These are phyloP conservation scores for Colletotrichum sansevieriae DNA, from an alignment of 2,329 filamentous ascomycete genomes.

Conservation along the genomic window DNA sequence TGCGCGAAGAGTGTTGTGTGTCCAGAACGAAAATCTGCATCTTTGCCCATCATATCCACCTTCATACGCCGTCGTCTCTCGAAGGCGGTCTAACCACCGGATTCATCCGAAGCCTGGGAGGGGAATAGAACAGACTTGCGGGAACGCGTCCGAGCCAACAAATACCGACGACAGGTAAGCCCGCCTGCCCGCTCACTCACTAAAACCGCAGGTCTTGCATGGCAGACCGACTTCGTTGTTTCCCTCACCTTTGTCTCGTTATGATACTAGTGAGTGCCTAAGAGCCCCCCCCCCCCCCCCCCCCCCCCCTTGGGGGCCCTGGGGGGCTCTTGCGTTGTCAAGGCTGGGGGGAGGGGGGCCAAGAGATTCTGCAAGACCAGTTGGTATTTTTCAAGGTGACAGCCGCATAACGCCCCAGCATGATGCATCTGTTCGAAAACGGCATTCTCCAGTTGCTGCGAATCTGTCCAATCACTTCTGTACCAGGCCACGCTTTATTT, in stretches of 20 bases:
- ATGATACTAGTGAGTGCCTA: background rate
- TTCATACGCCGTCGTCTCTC: background rate
- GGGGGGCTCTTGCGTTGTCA: background rate
- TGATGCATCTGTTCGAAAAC: slow-evolving; percentile 23
- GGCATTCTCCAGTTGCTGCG: background rate
- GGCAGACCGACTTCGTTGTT: background rate
- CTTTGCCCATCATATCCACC: slow-evolving; percentile 4
- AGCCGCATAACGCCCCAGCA: slow-evolving; percentile 23
- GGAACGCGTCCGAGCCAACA: slow-evolving; percentile 33
- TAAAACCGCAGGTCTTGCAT: background rate
- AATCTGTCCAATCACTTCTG: background rate
- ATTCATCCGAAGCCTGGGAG: slow-evolving; percentile 13
- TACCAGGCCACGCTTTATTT: background rate
- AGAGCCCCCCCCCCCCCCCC: background rate
- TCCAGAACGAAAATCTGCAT: slow-evolving; percentile 6
- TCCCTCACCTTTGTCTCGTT: background rate
- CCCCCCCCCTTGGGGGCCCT: background rate
- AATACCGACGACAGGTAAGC: slow-evolving; percentile 27
- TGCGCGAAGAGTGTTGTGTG: background rate
- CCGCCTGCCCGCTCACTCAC: background rate
- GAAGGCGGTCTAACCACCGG: slow-evolving; percentile 21
- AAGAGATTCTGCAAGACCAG: slow-evolving; percentile 1
- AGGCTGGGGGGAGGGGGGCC: background rate
- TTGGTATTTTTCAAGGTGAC: slow-evolving; percentile 9
- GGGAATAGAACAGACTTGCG: slow-evolving; percentile 8